These are phyloP conservation scores for Taphrina confusa DNA, from an alignment of 1,139 yeast species.

Conservation along the genomic window DNA sequence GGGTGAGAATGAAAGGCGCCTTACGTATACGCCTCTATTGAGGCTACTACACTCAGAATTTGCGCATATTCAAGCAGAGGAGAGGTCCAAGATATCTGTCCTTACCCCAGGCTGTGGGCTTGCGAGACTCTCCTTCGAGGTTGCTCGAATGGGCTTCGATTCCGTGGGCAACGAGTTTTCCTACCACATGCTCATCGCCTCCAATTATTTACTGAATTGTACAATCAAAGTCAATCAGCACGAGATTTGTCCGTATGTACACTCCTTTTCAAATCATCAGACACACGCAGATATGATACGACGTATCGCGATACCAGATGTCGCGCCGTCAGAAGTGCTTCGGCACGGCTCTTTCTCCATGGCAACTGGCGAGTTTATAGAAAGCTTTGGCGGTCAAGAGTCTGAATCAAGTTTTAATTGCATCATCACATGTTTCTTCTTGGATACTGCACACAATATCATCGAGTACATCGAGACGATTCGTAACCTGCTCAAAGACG, in stretches of 20 bases:
- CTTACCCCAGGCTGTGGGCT: conserved; percentile 84
- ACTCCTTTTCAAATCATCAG: conserved; percentile 70
- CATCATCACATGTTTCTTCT: conserved; percentile 70
- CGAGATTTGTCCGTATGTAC: conserved; percentile 69
- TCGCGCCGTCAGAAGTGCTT: conserved; percentile 42
- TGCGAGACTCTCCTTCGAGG: conserved; percentile 74
- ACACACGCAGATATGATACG: conserved; percentile 58
- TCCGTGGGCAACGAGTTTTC: conserved; percentile 87
- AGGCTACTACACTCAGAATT: conserved; percentile 51
- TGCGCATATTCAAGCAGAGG: conserved; percentile 46
- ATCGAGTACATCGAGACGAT: conserved; percentile 68
- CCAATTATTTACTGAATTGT: conserved; percentile 63
- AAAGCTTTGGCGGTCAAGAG: conserved; percentile 58
- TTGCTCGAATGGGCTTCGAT: conserved; percentile 59
- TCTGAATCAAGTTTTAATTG: conserved; percentile 50
- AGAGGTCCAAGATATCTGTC: conserved; percentile 49
- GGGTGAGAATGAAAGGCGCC: conserved; percentile 38
- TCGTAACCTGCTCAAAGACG: conserved; percentile 53
- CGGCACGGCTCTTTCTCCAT: conserved; percentile 56
- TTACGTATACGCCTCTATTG: conserved; percentile 54
- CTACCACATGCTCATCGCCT: conserved; percentile 73
- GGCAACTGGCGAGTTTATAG: conserved; percentile 78
- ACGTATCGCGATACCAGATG: conserved; percentile 52
- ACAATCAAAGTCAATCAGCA: conserved; percentile 58
- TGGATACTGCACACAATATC: conserved; percentile 76